A percentile compares a stretch with the other conserved stretches of the same genome.
phyloP scores from a whole-genome alignment of 306 rosid species.

The Castanospermum australe region DNA sequence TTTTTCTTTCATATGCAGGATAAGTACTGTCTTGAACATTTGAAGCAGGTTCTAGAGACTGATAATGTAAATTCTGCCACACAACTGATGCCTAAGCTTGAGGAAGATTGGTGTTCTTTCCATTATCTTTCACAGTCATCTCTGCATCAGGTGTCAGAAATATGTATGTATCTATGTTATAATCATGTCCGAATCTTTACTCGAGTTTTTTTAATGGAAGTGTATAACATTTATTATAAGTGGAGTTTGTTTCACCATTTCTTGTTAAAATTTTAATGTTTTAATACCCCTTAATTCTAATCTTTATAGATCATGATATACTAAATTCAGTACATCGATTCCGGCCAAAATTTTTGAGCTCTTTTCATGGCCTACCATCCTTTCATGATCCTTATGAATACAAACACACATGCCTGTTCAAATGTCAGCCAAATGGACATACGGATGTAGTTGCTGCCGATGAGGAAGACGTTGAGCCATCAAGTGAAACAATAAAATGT shows the following conservation, averaged over 20 bases:
- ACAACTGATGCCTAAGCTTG: slow-evolving; percentile 38
- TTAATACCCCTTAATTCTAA: background rate
- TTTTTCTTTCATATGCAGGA: slow-evolving; percentile 52
- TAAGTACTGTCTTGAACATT: slow-evolving; percentile 50
- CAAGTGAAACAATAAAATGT: slow-evolving; percentile 56
- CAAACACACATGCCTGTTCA: slow-evolving; percentile 55
- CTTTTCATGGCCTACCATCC: slow-evolving; percentile 49
- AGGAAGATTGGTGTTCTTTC: slow-evolving; percentile 77
- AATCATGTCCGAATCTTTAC: slow-evolving; percentile 5
- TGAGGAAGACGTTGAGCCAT: slow-evolving; percentile 43
- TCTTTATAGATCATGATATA: slow-evolving; percentile 66
- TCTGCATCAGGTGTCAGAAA: slow-evolving; percentile 61
- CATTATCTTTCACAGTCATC: slow-evolving; percentile 77
- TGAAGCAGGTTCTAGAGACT: slow-evolving; percentile 50
- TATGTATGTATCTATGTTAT: slow-evolving; percentile 54
- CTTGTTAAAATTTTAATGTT: background rate
- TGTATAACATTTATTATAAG: background rate
- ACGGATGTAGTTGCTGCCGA: slow-evolving; percentile 34
- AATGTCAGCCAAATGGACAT: slow-evolving; percentile 42
- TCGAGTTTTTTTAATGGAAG: background rate
- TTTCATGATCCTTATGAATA: slow-evolving; percentile 54
- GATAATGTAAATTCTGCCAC: slow-evolving; percentile 39
- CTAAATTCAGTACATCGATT: slow-evolving; percentile 64
- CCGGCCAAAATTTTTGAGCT: slow-evolving; percentile 70
- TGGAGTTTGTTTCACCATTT: background rate